Conservation (phyloP, 2,329 filamentous ascomycete species). For the Ophiostoma populinum region DNA sequence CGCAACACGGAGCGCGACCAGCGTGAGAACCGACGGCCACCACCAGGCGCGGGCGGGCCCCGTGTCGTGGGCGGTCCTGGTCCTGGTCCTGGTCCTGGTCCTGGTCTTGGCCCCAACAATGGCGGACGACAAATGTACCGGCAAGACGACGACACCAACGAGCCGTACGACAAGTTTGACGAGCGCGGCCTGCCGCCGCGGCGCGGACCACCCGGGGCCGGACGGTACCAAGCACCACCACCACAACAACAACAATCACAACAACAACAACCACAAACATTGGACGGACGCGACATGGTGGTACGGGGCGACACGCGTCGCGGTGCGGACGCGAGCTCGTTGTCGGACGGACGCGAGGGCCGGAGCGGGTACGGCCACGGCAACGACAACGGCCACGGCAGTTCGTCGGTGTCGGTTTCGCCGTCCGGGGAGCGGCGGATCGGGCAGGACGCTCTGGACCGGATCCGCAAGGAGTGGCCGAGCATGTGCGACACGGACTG, state of each 20-base stretch:
- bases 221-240: too few relatives aligned
- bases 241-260: constrained; percentile 11
- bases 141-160: constrained; percentile 4
- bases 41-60: constrained; percentile 13
- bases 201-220: constrained; percentile 6
- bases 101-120: not conserved
- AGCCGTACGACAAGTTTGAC: constrained; percentile 5
- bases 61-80: constrained; percentile 15
- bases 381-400: constrained; percentile 28
- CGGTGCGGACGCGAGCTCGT: not conserved
- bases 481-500: constrained; percentile 81
- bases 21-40: constrained; percentile 2
- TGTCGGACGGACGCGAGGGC: not conserved
- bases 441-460: constrained; percentile 47
- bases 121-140: constrained; percentile 4
- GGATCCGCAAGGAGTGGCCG: constrained; percentile 79
- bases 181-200: constrained; percentile 9
- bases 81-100: not conserved
- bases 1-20: not conserved
- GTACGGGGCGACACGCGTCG: not conserved
- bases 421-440: constrained; percentile 28
- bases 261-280: too few relatives aligned
- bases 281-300: constrained; percentile 5
- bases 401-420: not conserved
- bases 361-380: not conserved